Evolutionary conservation across 139 green algal genomes (phyloP), one percentile per base, ranked within the genome.

Genomic region (Zygnema circumcarinatum): DNA sequence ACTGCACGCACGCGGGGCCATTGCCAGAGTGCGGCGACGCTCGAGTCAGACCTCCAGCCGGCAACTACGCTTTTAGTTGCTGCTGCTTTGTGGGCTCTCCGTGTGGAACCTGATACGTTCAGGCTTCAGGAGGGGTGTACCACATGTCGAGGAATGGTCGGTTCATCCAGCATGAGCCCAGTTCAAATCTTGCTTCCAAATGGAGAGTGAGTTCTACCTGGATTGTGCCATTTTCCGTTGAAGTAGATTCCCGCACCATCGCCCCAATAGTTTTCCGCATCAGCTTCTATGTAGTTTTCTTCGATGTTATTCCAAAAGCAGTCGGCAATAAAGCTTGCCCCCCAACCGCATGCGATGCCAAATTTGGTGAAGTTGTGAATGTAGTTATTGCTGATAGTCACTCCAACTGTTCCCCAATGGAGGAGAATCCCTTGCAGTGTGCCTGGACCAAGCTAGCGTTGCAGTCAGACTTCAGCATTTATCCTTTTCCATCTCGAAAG

Each of bases 371-470:
- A 81, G 35, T 81, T 32, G 78, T 78, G 78, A n/a, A 84, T 25
- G 38, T 84, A 84, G 78, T 84, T 84, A 32, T 78, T 79, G 0
- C 29, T 79, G 52, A 84, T 53, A 25, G 42, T 84, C 42, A 84
- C 39, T 1, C 38, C 41, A 33, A 75, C 78, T 0, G 78, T 36
- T 16, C 39, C 78, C 38, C 78, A 36, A 81, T 78, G 41, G n/a
- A 84, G 41, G 7, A 1, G 74, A 40, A 81, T 81, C 16, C 35
- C 35, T 35, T 53, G 38, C 0, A 35, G 68, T 0, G 20, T 36
- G 0, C 68, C 68, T 76, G 68, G 67, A n/a, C n/a, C n/a, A n/a
- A n/a, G n/a, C n/a, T n/a, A n/a, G n/a, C 29, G 56, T 72, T 29
- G 56, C 29, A 29, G 56, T 72, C 56, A 29, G 29, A 72, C 29